Base-by-base conservation (phyloP, 2,329 filamentous ascomycete genomes). In the Colletotrichum sp. region DNA sequence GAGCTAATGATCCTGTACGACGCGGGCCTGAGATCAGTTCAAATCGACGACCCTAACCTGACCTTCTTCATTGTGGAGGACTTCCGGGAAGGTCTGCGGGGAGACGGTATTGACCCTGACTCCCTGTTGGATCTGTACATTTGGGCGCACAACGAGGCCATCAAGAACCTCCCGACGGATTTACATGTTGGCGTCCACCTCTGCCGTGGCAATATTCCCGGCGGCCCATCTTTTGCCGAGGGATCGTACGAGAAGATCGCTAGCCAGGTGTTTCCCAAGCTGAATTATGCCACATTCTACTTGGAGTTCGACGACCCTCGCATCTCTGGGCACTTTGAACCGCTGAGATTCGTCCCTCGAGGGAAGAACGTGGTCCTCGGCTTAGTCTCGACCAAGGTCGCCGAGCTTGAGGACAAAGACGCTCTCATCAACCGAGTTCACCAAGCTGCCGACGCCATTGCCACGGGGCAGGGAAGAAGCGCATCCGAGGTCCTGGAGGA, bases 171-270 rank as follows among this genome's bases (percentile, higher is more conserved):
- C 1, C 93, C 94, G 0, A 82, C 87, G 3, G 94, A 96, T 81
- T 90, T 96, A 88, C 94, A 95, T 83, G 89, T 95, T 5, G 94
- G 94, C 63, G 92, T 96, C n/a, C 94, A 96, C 82, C 87, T 96
- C 69, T 96, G 94, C 88, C 90, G 90, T 10, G 90, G 89, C 65
- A 94, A 94, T 85, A 94, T 94, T 82, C 91, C 93, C 78, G 90
- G 90, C 67, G 90, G 90, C 26, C 89, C 92, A 24, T 90, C 93
- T 84, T 94, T 94, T 80, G 90, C 91, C 68, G 90, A 93, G 81
- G 92, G 92, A 36, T 90, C 90, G 21, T 94, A 94, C 83, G 92
- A 94, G 82, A 87, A 90, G 77, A 94, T 94, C 76, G 92, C 92
- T 21, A 88, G 90, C 81, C 93, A 91, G 85, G 88, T 94, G 10